Conservation (phyloP, 768 basidiomycete species). For the Phlegmacium glaucopus region DNA sequence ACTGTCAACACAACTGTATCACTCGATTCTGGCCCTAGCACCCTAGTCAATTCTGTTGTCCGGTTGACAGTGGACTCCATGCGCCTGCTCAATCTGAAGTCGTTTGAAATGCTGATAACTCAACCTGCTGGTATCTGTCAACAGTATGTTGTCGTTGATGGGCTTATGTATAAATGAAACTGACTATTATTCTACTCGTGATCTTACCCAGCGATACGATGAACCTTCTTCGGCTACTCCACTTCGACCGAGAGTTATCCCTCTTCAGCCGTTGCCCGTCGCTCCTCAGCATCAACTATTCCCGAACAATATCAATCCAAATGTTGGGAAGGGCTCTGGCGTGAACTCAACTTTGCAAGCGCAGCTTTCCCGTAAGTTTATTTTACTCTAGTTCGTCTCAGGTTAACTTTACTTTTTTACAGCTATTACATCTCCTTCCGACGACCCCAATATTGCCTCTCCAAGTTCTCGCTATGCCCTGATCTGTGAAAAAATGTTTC, state of each 20-base stretch:
- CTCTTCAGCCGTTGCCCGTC: constrained; percentile 23
- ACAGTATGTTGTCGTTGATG: too few species aligned
- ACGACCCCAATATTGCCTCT: constrained; percentile 44
- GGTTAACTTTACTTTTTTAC: constrained; percentile 6
- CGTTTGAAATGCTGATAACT: too few species aligned
- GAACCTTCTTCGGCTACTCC: constrained; percentile 45
- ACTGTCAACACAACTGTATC: too few species aligned
- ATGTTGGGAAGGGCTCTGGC: too few species aligned
- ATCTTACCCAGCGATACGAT: constrained; percentile 88
- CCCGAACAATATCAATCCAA: constrained; percentile 15
- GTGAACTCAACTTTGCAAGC: constrained; percentile 23
- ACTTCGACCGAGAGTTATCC: constrained; percentile 38
- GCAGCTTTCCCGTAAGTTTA: constrained; percentile 24
- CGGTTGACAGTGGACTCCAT: too few species aligned
- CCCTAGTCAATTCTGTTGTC: too few species aligned
- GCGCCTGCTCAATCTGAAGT: too few species aligned
- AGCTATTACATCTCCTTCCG: constrained; percentile 33
- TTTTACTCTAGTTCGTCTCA: background rate
- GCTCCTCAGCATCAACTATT: constrained; percentile 30
- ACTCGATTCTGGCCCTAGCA: too few species aligned
- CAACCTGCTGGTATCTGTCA: too few species aligned
- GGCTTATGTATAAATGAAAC: too few species aligned
- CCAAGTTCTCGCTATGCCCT: constrained; percentile 68
- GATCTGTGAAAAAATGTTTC: constrained; percentile 86
- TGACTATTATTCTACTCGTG: constrained; percentile 90